phyloP scores from a whole-genome alignment of 2,329 filamentous ascomycete genomes.

The Apiospora saccharicola region DNA sequence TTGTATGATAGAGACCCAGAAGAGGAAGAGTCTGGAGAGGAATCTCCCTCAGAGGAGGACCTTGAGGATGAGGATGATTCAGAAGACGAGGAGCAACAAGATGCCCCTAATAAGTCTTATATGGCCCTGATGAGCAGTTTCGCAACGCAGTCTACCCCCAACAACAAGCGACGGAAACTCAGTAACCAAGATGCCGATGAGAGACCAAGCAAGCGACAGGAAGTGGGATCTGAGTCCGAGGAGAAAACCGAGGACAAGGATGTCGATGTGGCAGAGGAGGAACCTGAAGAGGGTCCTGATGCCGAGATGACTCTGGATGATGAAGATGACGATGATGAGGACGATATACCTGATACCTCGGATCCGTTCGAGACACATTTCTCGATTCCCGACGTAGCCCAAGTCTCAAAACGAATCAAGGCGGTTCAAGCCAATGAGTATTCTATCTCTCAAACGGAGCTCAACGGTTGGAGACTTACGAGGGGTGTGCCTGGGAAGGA shows the following conservation, averaged over 20 bases:
- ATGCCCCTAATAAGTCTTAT: slow-evolving; percentile 57
- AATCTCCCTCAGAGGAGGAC: slow-evolving; percentile 50
- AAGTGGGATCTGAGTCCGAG: slow-evolving; percentile 32
- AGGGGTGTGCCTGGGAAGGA: slow-evolving; percentile 54
- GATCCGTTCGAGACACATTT: slow-evolving; percentile 89
- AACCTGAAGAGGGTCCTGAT: slow-evolving; percentile 54
- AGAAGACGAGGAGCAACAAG: slow-evolving; percentile 47
- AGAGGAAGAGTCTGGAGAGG: slow-evolving; percentile 45
- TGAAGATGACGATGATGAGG: slow-evolving; percentile 54
- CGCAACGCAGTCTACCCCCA: slow-evolving; percentile 52
- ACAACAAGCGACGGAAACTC: slow-evolving; percentile 65
- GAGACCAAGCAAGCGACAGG: slow-evolving; percentile 30
- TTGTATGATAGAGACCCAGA: slow-evolving; percentile 39
- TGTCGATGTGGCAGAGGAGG: slow-evolving; percentile 54
- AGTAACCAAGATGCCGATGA: slow-evolving; percentile 44
- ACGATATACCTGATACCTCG: slow-evolving; percentile 53
- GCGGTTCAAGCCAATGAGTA: slow-evolving; percentile 60
- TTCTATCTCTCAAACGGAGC: slow-evolving; percentile 54
- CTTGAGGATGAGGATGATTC: slow-evolving; percentile 55
- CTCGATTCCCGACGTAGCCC: slow-evolving; percentile 68
- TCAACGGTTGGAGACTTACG: slow-evolving; percentile 57
- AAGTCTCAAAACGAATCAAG: slow-evolving; percentile 61
- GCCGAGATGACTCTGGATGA: slow-evolving; percentile 44
- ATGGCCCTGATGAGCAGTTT: slow-evolving; percentile 66
- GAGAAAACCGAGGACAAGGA: slow-evolving; percentile 44